Conservation (phyloP, 192 early-diverging fungal species). For the Coemansia sp. region DNA sequence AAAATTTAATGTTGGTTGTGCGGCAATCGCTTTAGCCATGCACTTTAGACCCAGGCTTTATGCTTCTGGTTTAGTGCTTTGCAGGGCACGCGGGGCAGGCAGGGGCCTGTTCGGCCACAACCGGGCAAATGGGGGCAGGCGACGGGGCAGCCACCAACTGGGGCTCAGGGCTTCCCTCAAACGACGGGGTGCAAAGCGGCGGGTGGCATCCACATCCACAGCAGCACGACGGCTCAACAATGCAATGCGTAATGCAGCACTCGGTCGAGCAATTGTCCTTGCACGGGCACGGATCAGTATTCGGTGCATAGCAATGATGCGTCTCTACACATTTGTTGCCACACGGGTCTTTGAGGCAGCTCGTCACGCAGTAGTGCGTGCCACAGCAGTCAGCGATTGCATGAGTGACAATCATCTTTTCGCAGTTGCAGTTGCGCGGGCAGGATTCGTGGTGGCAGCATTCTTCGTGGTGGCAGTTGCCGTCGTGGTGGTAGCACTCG, state of each 20-base stretch:
- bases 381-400: constrained; percentile 49
- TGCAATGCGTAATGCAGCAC: constrained; percentile 54
- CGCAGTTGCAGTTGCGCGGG: constrained; percentile 43
- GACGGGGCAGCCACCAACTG: constrained; percentile 18
- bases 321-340: constrained; percentile 51
- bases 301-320: constrained; percentile 52
- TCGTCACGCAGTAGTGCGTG: constrained; percentile 56
- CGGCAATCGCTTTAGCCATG: background rate
- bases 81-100: constrained; percentile 35
- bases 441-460: constrained; percentile 37
- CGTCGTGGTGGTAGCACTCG: constrained; percentile 29
- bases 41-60: background rate
- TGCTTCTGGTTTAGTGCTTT: background rate
- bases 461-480: constrained; percentile 25
- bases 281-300: constrained; percentile 33
- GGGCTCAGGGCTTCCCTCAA: constrained; percentile 37
- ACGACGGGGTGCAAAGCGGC: constrained; percentile 47
- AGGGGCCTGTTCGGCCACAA: constrained; percentile 20
- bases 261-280: constrained; percentile 50
- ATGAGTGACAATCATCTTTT: constrained; percentile 42
- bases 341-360: constrained; percentile 55
- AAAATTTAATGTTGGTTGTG: background rate
- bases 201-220: constrained; percentile 44
- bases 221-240: constrained; percentile 46
- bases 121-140: constrained; percentile 39